These are phyloP conservation scores for Hypomontagnella submonticulosa DNA, from an alignment of 495 filamentous ascomycete genomes.

Conservation along the genomic window DNA sequence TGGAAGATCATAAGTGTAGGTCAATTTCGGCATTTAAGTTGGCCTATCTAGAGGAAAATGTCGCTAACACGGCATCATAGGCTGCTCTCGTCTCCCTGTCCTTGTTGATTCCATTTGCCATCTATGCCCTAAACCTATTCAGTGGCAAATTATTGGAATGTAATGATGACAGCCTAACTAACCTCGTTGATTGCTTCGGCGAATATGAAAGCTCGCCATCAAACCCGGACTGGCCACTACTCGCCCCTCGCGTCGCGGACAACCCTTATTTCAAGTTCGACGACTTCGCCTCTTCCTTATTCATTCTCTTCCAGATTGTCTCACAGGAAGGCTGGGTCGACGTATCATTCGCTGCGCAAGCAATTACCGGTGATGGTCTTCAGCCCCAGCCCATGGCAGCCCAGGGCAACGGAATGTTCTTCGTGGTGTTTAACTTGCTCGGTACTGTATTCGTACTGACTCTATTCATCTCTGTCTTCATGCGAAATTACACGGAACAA, in stretches of 20 bases:
- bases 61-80: constrained; percentile 44
- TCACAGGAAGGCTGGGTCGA: constrained; percentile 98
- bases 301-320: constrained; percentile 98
- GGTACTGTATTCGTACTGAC: constrained; percentile 98
- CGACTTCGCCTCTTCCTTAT: constrained; percentile 88
- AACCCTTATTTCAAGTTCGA: constrained; percentile 95
- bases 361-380: constrained; percentile 76
- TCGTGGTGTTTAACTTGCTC: constrained; percentile 95
- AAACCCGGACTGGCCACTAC: constrained; percentile 76
- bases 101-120: constrained; percentile 93
- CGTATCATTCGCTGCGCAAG: constrained; percentile 84
- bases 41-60: neutral
- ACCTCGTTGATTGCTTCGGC: constrained; percentile 78
- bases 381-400: constrained; percentile 75
- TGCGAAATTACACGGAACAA: constrained; percentile 99
- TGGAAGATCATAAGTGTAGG: constrained; percentile 81
- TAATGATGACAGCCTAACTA: constrained; percentile 75
- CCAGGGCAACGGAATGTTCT: constrained; percentile 91
- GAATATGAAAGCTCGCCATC: constrained; percentile 83
- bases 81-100: constrained; percentile 94
- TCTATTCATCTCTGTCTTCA: constrained; percentile 98
- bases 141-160: constrained; percentile 81
- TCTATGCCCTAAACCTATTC: constrained; percentile 94
- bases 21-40: constrained; percentile 5
- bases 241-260: constrained; percentile 79